phyloP scores from a whole-genome alignment of 2,329 filamentous ascomycete species.

The Xylariaceae sp. region DNA sequence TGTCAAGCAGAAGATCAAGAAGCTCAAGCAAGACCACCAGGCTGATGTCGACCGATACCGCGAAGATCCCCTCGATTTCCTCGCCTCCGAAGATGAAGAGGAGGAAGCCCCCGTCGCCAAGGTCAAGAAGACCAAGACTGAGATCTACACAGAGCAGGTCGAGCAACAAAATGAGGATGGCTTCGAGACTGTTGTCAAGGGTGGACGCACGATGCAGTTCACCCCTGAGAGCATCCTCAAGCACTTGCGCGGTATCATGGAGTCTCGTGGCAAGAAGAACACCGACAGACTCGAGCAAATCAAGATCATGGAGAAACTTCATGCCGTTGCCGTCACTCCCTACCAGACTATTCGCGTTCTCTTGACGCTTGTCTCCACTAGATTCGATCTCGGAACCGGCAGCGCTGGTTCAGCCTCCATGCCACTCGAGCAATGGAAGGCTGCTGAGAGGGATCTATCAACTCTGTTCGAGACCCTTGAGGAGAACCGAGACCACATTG shows the following conservation, averaged over 20 bases:
- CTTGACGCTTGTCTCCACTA: slow-evolving; percentile 83
- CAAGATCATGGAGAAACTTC: slow-evolving; percentile 92
- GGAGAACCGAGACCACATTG: slow-evolving; percentile 72
- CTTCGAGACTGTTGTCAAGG: slow-evolving; percentile 83
- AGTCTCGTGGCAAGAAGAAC: slow-evolving; percentile 98
- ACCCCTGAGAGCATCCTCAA: slow-evolving; percentile 98
- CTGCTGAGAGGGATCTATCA: slow-evolving; percentile 81
- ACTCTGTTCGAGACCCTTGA: slow-evolving; percentile 76
- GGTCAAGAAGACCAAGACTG: slow-evolving; percentile 50
- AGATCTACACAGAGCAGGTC: slow-evolving; percentile 47
- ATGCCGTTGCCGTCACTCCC: slow-evolving; percentile 81
- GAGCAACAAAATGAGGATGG: slow-evolving; percentile 72
- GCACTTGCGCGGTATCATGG: slow-evolving; percentile 86
- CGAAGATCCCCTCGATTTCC: slow-evolving; percentile 49
- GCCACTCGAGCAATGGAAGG: slow-evolving; percentile 95
- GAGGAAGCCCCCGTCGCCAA: slow-evolving; percentile 57
- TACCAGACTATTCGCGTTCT: slow-evolving; percentile 95
- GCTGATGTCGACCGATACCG: slow-evolving; percentile 83
- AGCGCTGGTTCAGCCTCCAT: slow-evolving; percentile 62
- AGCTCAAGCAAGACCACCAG: slow-evolving; percentile 95
- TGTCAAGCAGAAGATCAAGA: slow-evolving; percentile 97
- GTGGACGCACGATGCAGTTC: slow-evolving; percentile 84
- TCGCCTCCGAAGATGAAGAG: slow-evolving; percentile 62
- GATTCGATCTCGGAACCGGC: slow-evolving; percentile 88
- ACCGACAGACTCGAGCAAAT: slow-evolving; percentile 94